Evolutionary conservation across 345 rosid species (phyloP), one percentile per base, ranked within the genome.

Genomic region (Erodium maritimum): DNA sequence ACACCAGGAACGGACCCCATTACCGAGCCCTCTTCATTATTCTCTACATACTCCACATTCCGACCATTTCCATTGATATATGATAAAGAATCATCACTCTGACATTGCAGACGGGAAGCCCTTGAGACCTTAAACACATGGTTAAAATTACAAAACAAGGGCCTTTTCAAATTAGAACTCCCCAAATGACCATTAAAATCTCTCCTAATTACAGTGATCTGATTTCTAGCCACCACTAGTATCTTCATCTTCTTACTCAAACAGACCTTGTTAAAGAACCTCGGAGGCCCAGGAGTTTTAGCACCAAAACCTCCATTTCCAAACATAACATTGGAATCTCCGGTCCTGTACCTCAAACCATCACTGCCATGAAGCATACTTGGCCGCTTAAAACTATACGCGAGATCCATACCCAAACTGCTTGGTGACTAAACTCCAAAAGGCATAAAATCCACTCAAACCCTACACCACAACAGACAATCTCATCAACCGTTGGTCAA

Each of bases 61-160:
- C 74, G 67, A 62, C 78, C 81, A 69, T 82, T 86, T 55, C 83
- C 83, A 72, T 82, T 74, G 50, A 82, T 61, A 65, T 65, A 81
- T 0, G 81, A 78, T 23, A 84, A 69, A 59, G 86, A 84, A 83
- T 83, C 89, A 65, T 70, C 74, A 46, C 79, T 82, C 65, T 77
- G 95, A 69, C 95, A 91, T 54, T 16, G 25, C 19, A 69, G 64
- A 58, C 65, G 69, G 54, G 64, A 69, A 58, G 76, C 60, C 65
- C 73, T 69, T 4, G 68, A 67, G 60, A 57, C 58, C 56, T 56
- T 70, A 57, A 62, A 65, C 60, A 24, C 67, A 70, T 50, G 75
- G 65, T 22, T 54, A 42, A 55, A 69, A 66, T 21, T 48, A 59
- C 61, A 63, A 67, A 73, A 60, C 50, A 68, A 37, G 0, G 78